Base-by-base conservation (phyloP, 495 filamentous ascomycete genomes). In the Paragyromitra xinjiangensis region DNA sequence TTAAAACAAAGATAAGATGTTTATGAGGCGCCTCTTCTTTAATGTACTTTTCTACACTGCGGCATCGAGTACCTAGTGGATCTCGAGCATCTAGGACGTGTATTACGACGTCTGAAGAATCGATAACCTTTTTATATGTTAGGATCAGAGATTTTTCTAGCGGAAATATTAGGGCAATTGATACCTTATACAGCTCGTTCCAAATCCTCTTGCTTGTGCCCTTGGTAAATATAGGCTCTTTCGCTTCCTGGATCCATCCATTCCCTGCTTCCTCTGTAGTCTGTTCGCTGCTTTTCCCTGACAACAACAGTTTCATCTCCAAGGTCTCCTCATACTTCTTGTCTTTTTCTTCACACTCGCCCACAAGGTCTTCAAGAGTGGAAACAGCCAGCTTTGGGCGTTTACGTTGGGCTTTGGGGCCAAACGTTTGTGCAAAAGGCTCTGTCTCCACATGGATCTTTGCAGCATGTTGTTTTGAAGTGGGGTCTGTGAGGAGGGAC, bases 1-100 rank as follows among this genome's bases (percentile, higher is more conserved):
- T 99, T 65, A 99, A 81, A 0, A 98, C 90, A 77, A 96, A 97
- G 6, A 97, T 89, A 64, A 97, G 84, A 83, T 97, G 94, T 84
- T 99, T 99, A 82, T 98, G 95, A 1, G 95, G 93, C 19, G 93
- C 95, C 81, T 99, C 95, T 73, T 94, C 90, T 70, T 88, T 88
- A 64, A 99, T 92, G 81, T 98, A 98, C 83, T 97, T 97, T 81
- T 98, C 95, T 51, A 97, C 90, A 81, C 91, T 93, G 22, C 92
- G 87, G 86, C 95, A 97, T 51, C 95, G 89, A 45, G 95, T 98
- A 16, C 94, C 94, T 5, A 94, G 84, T 14, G 95, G 95, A 85
- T 98, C 94, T 83, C 95, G 89, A 42, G 95, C 93, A 85, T 98
- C 95, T 4, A 98, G 84, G n/a, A 97, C 92, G 79, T 98, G 95